These are phyloP conservation scores for Tagetes patula DNA, from an alignment of 129 eudicot genomes.

Conservation along the genomic window DNA sequence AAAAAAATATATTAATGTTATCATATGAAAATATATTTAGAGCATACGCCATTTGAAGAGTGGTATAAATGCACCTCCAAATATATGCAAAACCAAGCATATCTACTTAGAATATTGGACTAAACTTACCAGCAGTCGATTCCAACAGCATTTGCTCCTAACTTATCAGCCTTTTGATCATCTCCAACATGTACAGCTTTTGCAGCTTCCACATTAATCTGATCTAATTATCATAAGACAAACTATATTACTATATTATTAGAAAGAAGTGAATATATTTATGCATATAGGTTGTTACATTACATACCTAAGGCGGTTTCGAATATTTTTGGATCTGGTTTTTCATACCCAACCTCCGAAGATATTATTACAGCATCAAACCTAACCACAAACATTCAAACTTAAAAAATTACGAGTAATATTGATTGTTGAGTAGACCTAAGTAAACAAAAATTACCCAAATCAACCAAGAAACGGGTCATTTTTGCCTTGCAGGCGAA, in stretches of 20 bases:
- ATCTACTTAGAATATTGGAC: not conserved
- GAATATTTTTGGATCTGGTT: constrained; percentile 85
- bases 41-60: not conserved
- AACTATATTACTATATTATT: not conserved
- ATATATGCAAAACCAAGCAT: too few species aligned
- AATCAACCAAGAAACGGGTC: not conserved
- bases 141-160: constrained; percentile 85
- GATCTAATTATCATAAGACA: constrained; percentile 45
- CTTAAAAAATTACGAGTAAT: not conserved
- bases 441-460: not conserved
- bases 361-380: constrained; percentile 91
- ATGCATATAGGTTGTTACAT: constrained; percentile 9
- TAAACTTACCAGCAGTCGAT: constrained; percentile 77
- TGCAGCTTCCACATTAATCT: constrained; percentile 62
- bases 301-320: constrained; percentile 71
- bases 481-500: not conserved
- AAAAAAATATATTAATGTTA: not conserved
- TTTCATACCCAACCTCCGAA: constrained; percentile 91
- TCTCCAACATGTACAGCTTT: constrained; percentile 91
- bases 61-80: not conserved
- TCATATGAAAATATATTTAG: not conserved
- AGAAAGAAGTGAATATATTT: constrained; percentile 8
- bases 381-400: constrained; percentile 40
- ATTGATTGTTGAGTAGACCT: not conserved
- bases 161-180: constrained; percentile 74